These are phyloP conservation scores for Calonectria pseudoreteaudii DNA, from an alignment of 2,329 filamentous ascomycete genomes.

Conservation along the genomic window DNA sequence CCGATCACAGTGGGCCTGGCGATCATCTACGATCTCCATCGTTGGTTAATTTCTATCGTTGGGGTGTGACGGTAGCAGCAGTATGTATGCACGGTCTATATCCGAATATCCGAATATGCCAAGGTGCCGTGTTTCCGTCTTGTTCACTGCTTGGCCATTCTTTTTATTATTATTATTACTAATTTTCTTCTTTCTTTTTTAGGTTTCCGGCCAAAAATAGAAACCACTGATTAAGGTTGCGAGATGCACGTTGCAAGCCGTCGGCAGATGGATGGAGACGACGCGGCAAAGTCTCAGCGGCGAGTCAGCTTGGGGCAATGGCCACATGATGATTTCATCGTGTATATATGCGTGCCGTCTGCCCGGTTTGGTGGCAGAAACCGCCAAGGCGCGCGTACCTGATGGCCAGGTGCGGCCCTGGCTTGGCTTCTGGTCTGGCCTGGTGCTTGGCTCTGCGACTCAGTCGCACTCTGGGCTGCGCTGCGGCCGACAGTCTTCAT, in stretches of 20 bases:
- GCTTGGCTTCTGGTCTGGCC: too few relatives aligned
- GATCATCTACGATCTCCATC: neutral
- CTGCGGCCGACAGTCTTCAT: neutral
- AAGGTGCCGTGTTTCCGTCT: neutral
- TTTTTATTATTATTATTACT: too few relatives aligned
- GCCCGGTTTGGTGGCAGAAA: neutral
- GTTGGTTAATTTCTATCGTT: neutral
- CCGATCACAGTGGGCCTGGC: neutral
- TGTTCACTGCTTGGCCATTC: neutral
- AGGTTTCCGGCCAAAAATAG: neutral
- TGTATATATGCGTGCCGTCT: neutral
- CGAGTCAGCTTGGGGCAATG: neutral
- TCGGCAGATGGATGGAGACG: neutral
- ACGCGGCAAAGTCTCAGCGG: neutral
- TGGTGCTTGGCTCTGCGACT: neutral
- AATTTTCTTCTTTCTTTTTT: neutral
- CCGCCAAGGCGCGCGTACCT: slow-evolving; percentile 7
- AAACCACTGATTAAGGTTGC: neutral
- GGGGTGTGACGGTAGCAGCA: neutral
- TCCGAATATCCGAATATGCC: neutral
- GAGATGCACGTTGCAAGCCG: neutral
- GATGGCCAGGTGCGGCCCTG: neutral
- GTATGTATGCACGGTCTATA: neutral
- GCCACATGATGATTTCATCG: neutral
- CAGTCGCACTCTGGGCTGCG: neutral